phyloP scores from a whole-genome alignment of 1,284 basidiomycete genomes.

The Ganoderma sinense region DNA sequence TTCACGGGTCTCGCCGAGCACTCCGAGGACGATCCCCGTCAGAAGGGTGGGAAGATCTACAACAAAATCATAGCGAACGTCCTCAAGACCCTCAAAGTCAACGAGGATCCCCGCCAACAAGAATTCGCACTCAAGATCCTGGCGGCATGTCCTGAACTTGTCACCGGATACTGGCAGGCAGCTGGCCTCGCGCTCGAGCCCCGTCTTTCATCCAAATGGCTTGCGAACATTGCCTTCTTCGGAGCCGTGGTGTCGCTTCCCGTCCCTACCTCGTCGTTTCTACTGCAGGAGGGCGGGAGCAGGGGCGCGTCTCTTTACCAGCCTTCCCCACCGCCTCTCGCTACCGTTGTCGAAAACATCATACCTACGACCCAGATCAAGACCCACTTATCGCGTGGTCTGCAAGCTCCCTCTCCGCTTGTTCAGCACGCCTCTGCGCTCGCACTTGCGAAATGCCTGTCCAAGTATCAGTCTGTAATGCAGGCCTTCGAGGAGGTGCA shows the following conservation, averaged over 20 bases:
- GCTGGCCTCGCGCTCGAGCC: constrained; percentile 86
- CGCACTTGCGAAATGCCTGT: constrained; percentile 74
- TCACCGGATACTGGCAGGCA: constrained; percentile 83
- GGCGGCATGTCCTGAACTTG: constrained; percentile 85
- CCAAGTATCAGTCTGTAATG: constrained; percentile 71
- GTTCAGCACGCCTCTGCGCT: constrained; percentile 87
- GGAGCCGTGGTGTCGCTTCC: constrained; percentile 81
- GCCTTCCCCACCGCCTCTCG: constrained; percentile 76
- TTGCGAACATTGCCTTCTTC: constrained; percentile 86
- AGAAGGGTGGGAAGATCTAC: constrained; percentile 62
- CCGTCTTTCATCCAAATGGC: constrained; percentile 88
- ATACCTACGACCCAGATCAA: constrained; percentile 79
- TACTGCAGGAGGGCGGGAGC: constrained; percentile 48
- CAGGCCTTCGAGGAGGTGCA: constrained; percentile 59
- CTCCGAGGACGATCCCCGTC: constrained; percentile 46
- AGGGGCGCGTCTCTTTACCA: constrained; percentile 52
- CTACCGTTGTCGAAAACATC: constrained; percentile 75
- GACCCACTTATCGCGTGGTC: constrained; percentile 78
- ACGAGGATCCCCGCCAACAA: constrained; percentile 87
- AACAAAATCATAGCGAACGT: constrained; percentile 88
- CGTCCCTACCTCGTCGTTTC: constrained; percentile 71
- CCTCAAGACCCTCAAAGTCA: constrained; percentile 77
- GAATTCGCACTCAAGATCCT: constrained; percentile 85
- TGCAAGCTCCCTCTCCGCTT: constrained; percentile 72
- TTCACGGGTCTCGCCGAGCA: constrained; percentile 39